phyloP scores from a whole-genome alignment of 306 rosid species.

The Dalbergia cultrata region DNA sequence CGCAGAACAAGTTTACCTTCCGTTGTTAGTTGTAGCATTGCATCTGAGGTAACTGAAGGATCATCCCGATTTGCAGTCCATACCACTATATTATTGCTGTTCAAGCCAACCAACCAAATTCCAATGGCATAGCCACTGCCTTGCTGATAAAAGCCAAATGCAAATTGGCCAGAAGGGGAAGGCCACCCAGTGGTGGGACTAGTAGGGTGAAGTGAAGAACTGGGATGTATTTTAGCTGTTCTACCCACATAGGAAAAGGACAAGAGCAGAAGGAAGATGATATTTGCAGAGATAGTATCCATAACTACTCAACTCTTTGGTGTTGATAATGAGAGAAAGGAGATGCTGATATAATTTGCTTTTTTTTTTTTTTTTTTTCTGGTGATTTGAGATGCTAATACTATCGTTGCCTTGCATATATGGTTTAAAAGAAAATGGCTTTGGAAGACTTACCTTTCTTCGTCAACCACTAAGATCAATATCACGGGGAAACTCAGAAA shows the following conservation, averaged over 20 bases:
- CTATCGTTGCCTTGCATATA: neutral
- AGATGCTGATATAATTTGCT: neutral
- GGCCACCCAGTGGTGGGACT: neutral
- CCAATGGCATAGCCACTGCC: constrained; percentile 41
- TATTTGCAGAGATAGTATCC: constrained; percentile 9
- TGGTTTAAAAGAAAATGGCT: neutral
- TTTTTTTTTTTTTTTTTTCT: too few relatives aligned
- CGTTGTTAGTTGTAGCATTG: constrained; percentile 36
- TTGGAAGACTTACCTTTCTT: neutral
- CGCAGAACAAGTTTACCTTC: constrained; percentile 41
- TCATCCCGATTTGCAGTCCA: constrained; percentile 53
- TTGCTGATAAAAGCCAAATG: constrained; percentile 50
- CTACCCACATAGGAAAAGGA: neutral
- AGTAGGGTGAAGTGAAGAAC: constrained; percentile 18
- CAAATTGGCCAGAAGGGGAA: constrained; percentile 46
- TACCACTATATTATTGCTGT: constrained; percentile 15
- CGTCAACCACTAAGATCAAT: constrained; percentile 8
- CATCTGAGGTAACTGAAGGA: constrained; percentile 41
- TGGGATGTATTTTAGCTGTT: neutral
- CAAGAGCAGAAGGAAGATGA: constrained; percentile 13
- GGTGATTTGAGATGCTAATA: too few relatives aligned
- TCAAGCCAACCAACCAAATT: constrained; percentile 29
- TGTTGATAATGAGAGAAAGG: neutral
- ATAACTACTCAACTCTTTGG: constrained; percentile 22
- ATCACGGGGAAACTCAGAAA: neutral